Percentiles rank a stretch among this genome's conserved stretches.
These are phyloP conservation scores for Mycogone perniciosa DNA, from an alignment of 2,329 filamentous ascomycete species.

Conservation along the genomic window DNA sequence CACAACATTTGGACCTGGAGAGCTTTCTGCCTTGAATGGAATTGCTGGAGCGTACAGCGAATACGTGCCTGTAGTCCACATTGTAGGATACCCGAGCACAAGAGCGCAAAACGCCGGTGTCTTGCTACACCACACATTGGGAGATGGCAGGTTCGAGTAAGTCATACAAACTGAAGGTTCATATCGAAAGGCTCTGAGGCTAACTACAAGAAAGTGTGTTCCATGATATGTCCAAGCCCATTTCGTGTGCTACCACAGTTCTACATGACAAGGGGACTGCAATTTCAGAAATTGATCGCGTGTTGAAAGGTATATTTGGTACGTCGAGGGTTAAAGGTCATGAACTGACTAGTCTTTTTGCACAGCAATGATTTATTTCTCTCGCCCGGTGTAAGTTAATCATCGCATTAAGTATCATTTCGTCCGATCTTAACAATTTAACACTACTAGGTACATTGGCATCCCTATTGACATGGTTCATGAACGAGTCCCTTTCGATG, in stretches of 20 bases:
- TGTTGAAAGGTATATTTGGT: not conserved
- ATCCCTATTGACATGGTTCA: too few relatives aligned
- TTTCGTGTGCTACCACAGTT: slow-evolving; percentile 4
- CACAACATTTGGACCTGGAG: slow-evolving; percentile 7
- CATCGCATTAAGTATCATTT: not conserved
- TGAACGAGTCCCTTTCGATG: too few relatives aligned
- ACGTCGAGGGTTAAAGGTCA: too few relatives aligned
- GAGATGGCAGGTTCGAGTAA: slow-evolving; percentile 1
- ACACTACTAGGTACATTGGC: too few relatives aligned
- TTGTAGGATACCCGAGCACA: slow-evolving; percentile 3
- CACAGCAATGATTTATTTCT: slow-evolving; percentile 3
- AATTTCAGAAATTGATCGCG: slow-evolving; percentile 3
- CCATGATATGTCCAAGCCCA: not conserved
- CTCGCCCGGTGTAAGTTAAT: slow-evolving; percentile 2
- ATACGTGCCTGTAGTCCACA: slow-evolving; percentile 5
- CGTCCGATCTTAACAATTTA: too few relatives aligned
- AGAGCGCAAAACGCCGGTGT: not conserved
- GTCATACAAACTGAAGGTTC: not conserved
- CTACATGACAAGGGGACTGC: not conserved
- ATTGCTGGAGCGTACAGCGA: slow-evolving; percentile 2
- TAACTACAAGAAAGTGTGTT: too few relatives aligned
- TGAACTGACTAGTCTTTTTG: not conserved
- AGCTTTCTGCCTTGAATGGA: slow-evolving; percentile 2
- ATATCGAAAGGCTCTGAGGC: not conserved
- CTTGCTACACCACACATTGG: slow-evolving; percentile 6